Evolutionary conservation across 2,329 filamentous ascomycete species (phyloP), one percentile per base, ranked within the genome.

Genomic region (Exophiala sp.): DNA sequence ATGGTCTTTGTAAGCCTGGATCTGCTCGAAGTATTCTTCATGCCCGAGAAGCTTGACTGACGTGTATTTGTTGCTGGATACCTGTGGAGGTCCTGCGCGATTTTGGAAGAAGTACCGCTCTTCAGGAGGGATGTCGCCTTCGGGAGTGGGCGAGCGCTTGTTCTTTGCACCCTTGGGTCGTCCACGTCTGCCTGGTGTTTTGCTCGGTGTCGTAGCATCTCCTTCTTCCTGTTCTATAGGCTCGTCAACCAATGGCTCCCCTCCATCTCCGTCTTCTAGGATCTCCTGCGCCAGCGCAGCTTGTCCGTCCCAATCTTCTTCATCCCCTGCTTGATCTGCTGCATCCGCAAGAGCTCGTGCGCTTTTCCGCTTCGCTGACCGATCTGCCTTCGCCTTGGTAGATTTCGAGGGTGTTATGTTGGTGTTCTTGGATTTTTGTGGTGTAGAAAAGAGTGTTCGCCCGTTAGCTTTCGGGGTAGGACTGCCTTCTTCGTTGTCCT

Each of bases 91-190:
- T 2, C 89, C 91, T 0, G 89, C 85, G 44, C 89, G 86, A 68
- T 95, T 96, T 66, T 97, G 89, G 66, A 87, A 89, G 70, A 99
- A 97, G 74, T 95, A 99, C 62, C 88, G 82, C 69, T 97, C 94
- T 66, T 96, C 89, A 0, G 91, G 79, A 4, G 91, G 88, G 2
- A 97, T 79, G 64, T 96, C 83, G 48, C 84, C 81, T 14, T 92
- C 89, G 2, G 90, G 90, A 4, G 88, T 91, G 1, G 88, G 88
- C 5, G 88, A 89, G 52, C 82, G 83, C 64, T 84, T 82, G 60
- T 82, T 80, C 63, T 71, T 73, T 52, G 70, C 75, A 53, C 77
- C 77, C 62, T 81, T 83, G 0, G 82, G 82, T 65, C 80, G 73
- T 46, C 78, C 79, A 57, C 78, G 74, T 62, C 81, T 83, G 11